Evolutionary conservation across 257 asterid genomes (phyloP).

Genomic region (Handroanthus guayacan): DNA sequence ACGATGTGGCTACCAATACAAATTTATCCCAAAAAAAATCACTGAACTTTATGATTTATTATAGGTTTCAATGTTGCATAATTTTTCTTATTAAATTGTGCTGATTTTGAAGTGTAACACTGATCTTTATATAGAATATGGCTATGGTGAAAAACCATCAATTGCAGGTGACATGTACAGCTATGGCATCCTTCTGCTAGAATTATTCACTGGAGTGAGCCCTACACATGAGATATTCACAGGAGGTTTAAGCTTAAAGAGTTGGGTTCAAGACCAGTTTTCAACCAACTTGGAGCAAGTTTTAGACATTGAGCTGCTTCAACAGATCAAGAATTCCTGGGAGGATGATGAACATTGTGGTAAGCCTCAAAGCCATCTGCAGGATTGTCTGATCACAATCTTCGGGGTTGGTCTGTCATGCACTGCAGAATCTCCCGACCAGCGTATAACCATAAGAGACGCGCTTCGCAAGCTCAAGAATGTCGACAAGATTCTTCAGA

Average conservation of each 20-base stretch:
- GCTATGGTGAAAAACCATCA: constrained; percentile 53
- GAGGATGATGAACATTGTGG: not conserved
- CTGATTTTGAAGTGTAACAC: not conserved
- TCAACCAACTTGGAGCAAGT: constrained; percentile 47
- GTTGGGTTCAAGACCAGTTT: constrained; percentile 54
- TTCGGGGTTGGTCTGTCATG: constrained; percentile 56
- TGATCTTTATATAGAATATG: constrained; percentile 52
- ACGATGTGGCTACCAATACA: too few relatives aligned
- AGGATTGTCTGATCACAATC: constrained; percentile 41
- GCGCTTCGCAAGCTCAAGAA: constrained; percentile 50
- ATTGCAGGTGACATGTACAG: constrained; percentile 71
- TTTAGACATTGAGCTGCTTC: constrained; percentile 46
- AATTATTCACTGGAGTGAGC: constrained; percentile 59
- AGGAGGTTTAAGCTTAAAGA: constrained; percentile 51
- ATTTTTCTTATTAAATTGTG: too few relatives aligned
- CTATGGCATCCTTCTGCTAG: constrained; percentile 63
- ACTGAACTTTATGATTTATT: too few relatives aligned
- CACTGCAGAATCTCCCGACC: constrained; percentile 47
- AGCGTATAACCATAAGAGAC: constrained; percentile 45
- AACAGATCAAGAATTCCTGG: not conserved
- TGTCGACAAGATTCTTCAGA: constrained; percentile 30
- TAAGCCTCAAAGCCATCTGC: not conserved
- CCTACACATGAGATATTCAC: constrained; percentile 52
- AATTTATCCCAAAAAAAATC: too few relatives aligned
- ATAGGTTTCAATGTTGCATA: too few relatives aligned